Evolutionary conservation across 2,329 filamentous ascomycete species (phyloP).

Genomic region (Tolypocladium guangdongense): DNA sequence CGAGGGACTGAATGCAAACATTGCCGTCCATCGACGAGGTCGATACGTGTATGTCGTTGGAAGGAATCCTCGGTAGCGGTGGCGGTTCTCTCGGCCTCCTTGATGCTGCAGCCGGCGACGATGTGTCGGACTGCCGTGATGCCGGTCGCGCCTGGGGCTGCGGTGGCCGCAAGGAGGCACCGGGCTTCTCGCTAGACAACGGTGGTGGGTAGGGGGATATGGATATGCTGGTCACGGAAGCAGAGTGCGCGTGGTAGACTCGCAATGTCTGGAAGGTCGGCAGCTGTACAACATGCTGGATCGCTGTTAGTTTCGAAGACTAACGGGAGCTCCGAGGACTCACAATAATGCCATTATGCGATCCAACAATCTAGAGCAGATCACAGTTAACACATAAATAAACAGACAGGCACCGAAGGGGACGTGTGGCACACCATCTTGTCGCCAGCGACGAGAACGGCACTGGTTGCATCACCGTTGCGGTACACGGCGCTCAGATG

Average conservation of each 20-base stretch:
- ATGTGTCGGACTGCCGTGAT: slow-evolving; percentile 21
- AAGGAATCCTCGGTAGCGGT: slow-evolving; percentile 60
- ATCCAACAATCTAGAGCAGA: slow-evolving; percentile 65
- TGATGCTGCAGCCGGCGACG: slow-evolving; percentile 40
- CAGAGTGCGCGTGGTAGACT: slow-evolving; percentile 85
- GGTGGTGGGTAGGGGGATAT: slow-evolving; percentile 72
- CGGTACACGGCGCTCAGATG: slow-evolving; percentile 74
- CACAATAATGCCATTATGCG: slow-evolving; percentile 94
- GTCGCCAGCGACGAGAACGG: slow-evolving; percentile 83
- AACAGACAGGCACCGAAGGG: slow-evolving; percentile 8
- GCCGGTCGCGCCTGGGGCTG: slow-evolving; percentile 19
- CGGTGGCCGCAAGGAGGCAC: slow-evolving; percentile 26
- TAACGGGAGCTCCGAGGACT: slow-evolving; percentile 21
- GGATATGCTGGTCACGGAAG: slow-evolving; percentile 81
- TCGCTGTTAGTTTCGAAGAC: slow-evolving; percentile 14
- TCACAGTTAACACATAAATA: slow-evolving; percentile 13
- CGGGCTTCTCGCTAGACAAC: slow-evolving; percentile 32
- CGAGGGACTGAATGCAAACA: slow-evolving; percentile 78
- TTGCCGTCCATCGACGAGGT: slow-evolving; percentile 94
- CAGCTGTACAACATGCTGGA: slow-evolving; percentile 72
- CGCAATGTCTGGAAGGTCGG: slow-evolving; percentile 72
- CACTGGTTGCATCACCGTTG: slow-evolving; percentile 88
- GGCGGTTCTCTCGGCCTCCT: slow-evolving; percentile 39
- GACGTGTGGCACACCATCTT: slow-evolving; percentile 65
- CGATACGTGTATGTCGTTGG: slow-evolving; percentile 86